phyloP scores from a whole-genome alignment of 345 rosid genomes.

The Hirschfeldia incana region DNA sequence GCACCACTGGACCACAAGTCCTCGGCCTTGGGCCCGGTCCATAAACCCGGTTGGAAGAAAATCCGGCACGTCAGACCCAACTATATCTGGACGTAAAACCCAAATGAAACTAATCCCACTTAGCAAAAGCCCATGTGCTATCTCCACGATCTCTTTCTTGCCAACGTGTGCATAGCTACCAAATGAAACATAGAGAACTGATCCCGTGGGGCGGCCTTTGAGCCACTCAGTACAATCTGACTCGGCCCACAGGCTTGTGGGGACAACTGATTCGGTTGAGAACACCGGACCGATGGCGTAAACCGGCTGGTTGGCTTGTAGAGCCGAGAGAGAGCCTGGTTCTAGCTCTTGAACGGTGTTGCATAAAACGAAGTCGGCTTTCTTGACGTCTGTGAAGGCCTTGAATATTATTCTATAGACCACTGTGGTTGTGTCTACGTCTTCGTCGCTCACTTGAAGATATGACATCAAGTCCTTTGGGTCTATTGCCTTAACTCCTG shows the following conservation, averaged over 20 bases:
- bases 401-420: conserved; percentile 50
- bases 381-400: conserved; percentile 49
- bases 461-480: conserved; percentile 62
- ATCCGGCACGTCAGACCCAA: conserved; percentile 48
- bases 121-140: conserved; percentile 49
- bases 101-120: conserved; percentile 53
- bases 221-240: conserved; percentile 66
- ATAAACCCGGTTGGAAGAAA: conserved; percentile 48
- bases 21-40: conserved; percentile 43
- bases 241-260: conserved; percentile 71
- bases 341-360: conserved; percentile 68
- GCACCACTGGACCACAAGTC: conserved; percentile 63
- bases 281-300: conserved; percentile 67
- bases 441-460: conserved; percentile 53
- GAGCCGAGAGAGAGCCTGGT: conserved; percentile 44
- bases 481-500: conserved; percentile 55
- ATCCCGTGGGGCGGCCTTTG: conserved; percentile 34
- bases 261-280: conserved; percentile 45
- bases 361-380: conserved; percentile 60
- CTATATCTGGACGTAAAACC: conserved; percentile 66
- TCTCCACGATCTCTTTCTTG: conserved; percentile 46
- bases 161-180: conserved; percentile 61
- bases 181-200: conserved; percentile 58
- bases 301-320: conserved; percentile 45
- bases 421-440: conserved; percentile 41